Base-by-base conservation (phyloP, 495 filamentous ascomycete genomes). In the Talaromyces wortmannii region DNA sequence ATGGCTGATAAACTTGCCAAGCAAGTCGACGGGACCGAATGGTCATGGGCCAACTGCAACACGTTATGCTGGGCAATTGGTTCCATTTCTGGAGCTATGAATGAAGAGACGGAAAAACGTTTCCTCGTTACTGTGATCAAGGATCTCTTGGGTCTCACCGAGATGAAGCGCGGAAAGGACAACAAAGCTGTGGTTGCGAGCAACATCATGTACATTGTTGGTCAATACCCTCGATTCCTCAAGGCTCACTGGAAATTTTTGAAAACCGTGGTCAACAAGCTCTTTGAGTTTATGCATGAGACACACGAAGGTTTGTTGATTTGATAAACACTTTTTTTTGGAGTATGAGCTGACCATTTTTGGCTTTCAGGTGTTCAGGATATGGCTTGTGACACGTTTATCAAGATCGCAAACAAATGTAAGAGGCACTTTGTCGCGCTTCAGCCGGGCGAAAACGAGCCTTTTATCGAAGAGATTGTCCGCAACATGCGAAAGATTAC, bases 141-240 rank as follows among this genome's bases (percentile, higher is more conserved):
- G 72, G 94, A 98, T 67, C 82, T 98, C 13, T 85, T 98, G n/a
- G 94, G 95, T 0, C 78, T 98, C 50, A 98, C 94, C 0, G 94
- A 98, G 72, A 95, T 96, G 90, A 97, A 98, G 74, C 87, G 95
- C 48, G 94, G 94, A 44, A 98, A 98, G 64, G 94, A 98, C 72
- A 98, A 98, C 78, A 98, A 98, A 68, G 94, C 94, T 17, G 95
- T 98, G 2, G 94, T 98, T 50, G 94, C 94, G 60, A 96, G 91
- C 73, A 98, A 98, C 71, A 98, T 98, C 70, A 98, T 98, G 94
- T 98, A 98, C 65, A 98, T 98, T 69, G 94, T 98, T 55, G 94
- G 94, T 33, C 94, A 98, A 67, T 98, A 98, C 66, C 94, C 94
- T 13, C 89, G 94, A 30, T 98, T 98, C 73, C 74, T 98, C 61